phyloP scores from a whole-genome alignment of 192 early-diverging fungal genomes.

The Coemansia sp. region DNA sequence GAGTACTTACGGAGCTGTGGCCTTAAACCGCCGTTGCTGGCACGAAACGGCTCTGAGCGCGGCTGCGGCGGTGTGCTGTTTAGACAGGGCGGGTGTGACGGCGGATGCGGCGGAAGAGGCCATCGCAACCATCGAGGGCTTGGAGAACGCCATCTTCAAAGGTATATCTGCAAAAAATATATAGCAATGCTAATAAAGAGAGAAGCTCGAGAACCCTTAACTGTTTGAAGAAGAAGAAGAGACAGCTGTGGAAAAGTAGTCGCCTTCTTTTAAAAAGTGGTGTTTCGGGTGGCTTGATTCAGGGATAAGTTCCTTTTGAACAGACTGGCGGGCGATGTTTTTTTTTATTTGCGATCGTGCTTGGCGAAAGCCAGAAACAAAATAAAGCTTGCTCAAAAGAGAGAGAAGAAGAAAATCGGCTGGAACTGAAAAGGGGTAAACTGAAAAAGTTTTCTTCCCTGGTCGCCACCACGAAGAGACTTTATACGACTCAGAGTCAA shows the following conservation, averaged over 20 bases:
- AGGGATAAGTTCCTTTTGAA: no score
- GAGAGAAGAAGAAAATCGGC: conserved; percentile 2
- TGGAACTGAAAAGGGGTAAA: background rate
- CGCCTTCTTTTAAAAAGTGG: background rate
- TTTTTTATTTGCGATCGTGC: background rate
- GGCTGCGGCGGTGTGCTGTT: conserved; percentile 15
- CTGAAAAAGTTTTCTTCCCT: background rate
- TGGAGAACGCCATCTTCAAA: conserved; percentile 38
- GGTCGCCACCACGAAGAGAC: background rate
- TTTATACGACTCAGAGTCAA: background rate
- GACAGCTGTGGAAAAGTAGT: no score
- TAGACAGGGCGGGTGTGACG: conserved; percentile 5
- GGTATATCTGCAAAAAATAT: conserved; percentile 38
- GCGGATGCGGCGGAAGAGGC: conserved; percentile 30
- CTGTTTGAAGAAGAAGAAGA: conserved; percentile 18
- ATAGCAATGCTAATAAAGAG: conserved; percentile 60
- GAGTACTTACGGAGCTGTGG: conserved; percentile 48
- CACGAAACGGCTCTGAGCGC: conserved; percentile 23
- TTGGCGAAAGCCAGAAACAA: conserved; percentile 2
- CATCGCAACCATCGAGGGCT: conserved; percentile 34
- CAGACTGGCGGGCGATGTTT: no score
- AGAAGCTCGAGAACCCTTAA: conserved; percentile 73
- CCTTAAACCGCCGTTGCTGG: conserved; percentile 49
- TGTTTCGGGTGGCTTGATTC: no score
- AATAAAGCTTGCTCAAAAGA: background rate